Evolutionary conservation across 768 basidiomycete species (phyloP).

Genomic region (Austroboletus eburneus): DNA sequence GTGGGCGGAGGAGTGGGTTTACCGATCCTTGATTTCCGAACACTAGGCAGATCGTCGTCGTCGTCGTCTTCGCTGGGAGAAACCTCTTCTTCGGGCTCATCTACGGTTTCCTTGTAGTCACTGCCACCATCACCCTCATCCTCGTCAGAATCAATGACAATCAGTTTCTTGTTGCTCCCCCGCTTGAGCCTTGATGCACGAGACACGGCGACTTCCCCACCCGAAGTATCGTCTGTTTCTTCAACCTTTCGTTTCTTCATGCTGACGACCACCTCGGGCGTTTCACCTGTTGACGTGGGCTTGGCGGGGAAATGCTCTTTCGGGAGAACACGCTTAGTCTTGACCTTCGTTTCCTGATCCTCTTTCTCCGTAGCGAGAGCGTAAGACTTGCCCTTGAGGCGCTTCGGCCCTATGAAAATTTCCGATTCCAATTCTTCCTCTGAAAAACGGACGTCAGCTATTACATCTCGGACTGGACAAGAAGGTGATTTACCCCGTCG

Average conservation of each 20-base stretch:
- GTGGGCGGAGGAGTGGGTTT: slow-evolving; percentile 28
- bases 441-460: slow-evolving; percentile 19
- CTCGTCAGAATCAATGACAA: slow-evolving; percentile 51
- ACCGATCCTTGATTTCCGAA: slow-evolving; percentile 21
- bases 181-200: slow-evolving; percentile 36
- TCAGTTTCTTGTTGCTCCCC: slow-evolving; percentile 32
- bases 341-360: slow-evolving; percentile 19
- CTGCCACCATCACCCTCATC: slow-evolving; percentile 31
- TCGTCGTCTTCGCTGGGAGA: slow-evolving; percentile 23
- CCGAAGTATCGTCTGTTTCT: slow-evolving; percentile 21
- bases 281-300: slow-evolving; percentile 36
- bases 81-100: slow-evolving; percentile 38
- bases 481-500: slow-evolving; percentile 46
- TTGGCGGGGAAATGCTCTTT: slow-evolving; percentile 26
- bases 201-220: slow-evolving; percentile 34
- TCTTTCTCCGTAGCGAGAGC: slow-evolving; percentile 50
- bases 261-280: slow-evolving; percentile 56
- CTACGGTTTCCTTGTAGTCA: slow-evolving; percentile 31
- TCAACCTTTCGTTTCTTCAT: slow-evolving; percentile 18
- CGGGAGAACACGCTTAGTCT: slow-evolving; percentile 10
- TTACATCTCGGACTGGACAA: background rate
- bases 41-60: slow-evolving; percentile 16
- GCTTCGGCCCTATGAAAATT: slow-evolving; percentile 49
- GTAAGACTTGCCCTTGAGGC: slow-evolving; percentile 73
- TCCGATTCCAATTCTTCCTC: slow-evolving; percentile 52